Evolutionary conservation across 2,329 filamentous ascomycete genomes (phyloP).

Genomic region (Fulvia fulva): DNA sequence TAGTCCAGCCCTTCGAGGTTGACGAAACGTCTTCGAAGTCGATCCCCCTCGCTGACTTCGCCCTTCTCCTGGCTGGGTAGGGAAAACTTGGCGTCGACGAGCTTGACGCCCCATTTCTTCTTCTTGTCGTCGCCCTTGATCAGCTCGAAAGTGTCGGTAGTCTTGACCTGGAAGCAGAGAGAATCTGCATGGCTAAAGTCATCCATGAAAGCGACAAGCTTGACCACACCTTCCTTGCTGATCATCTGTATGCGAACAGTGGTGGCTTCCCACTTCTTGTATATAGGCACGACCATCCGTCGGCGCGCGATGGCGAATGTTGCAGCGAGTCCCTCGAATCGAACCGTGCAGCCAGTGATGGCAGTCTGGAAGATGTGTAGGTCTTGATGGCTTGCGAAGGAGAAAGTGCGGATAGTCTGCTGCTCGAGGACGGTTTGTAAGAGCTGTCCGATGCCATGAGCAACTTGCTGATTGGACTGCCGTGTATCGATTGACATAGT

Average conservation of each 20-base stretch:
- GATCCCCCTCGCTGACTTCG: conserved; percentile 53
- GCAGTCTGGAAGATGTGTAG: conserved; percentile 76
- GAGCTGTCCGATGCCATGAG: conserved; percentile 60
- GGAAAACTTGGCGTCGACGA: conserved; percentile 88
- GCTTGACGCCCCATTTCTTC: conserved; percentile 66
- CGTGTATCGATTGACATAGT: conserved; percentile 63
- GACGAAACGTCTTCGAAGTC: conserved; percentile 67
- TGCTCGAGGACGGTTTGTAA: conserved; percentile 53
- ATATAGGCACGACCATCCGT: conserved; percentile 80
- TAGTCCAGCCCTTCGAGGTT: conserved; percentile 85
- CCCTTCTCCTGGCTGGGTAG: conserved; percentile 58
- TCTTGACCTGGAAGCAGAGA: conserved; percentile 83
- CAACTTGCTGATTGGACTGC: conserved; percentile 39
- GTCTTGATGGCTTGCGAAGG: conserved; percentile 45
- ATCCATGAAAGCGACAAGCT: conserved; percentile 82
- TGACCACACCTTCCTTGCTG: conserved; percentile 67
- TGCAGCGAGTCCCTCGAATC: conserved; percentile 52
- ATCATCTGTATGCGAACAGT: conserved; percentile 77
- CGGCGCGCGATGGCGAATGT: conserved; percentile 73
- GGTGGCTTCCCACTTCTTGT: conserved; percentile 91
- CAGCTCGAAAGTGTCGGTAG: conserved; percentile 76
- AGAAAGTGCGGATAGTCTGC: conserved; percentile 66
- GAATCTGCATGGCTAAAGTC: conserved; percentile 82
- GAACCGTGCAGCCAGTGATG: conserved; percentile 73
- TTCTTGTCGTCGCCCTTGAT: conserved; percentile 37